These are phyloP conservation scores for Suillus hirtellus DNA, from an alignment of 768 basidiomycete species.

Conservation along the genomic window DNA sequence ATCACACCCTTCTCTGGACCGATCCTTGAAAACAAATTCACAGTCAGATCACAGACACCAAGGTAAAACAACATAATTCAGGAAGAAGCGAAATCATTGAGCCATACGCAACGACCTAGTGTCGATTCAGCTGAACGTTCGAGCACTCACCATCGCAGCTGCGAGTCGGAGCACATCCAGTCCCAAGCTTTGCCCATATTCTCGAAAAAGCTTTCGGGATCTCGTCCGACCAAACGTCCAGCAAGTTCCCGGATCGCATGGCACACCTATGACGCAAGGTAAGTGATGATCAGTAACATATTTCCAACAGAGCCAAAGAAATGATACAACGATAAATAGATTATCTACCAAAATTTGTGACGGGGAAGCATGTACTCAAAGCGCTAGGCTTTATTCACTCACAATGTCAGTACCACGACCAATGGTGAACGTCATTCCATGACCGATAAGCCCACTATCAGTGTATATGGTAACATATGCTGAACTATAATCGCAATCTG, in stretches of 20 bases:
- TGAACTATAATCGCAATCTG: conserved; percentile 93
- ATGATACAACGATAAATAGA: background rate
- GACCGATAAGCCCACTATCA: conserved; percentile 71
- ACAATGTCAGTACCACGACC: conserved; percentile 96
- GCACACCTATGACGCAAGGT: conserved; percentile 59
- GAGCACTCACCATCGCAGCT: conserved; percentile 76
- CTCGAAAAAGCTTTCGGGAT: conserved; percentile 77
- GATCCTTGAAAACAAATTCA: conserved; percentile 51
- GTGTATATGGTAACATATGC: conserved; percentile 85
- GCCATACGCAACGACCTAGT: background rate
- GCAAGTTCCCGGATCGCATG: conserved; percentile 79
- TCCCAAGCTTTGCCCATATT: conserved; percentile 95
- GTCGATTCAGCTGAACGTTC: background rate
- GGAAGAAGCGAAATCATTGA: background rate
- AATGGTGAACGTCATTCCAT: conserved; percentile 94
- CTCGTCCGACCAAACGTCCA: conserved; percentile 77
- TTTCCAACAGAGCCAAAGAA: background rate
- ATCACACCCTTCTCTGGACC: conserved; percentile 97
- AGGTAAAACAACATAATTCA: background rate
- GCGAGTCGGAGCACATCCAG: conserved; percentile 83
- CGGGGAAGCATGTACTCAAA: conserved; percentile 1
- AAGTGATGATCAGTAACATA: conserved; percentile 3
- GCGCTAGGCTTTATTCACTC: conserved; percentile 14
- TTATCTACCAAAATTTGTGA: background rate
- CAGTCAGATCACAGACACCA: background rate